Base-by-base conservation (phyloP, 2,329 filamentous ascomycete genomes). In the Fusarium anthophilum region DNA sequence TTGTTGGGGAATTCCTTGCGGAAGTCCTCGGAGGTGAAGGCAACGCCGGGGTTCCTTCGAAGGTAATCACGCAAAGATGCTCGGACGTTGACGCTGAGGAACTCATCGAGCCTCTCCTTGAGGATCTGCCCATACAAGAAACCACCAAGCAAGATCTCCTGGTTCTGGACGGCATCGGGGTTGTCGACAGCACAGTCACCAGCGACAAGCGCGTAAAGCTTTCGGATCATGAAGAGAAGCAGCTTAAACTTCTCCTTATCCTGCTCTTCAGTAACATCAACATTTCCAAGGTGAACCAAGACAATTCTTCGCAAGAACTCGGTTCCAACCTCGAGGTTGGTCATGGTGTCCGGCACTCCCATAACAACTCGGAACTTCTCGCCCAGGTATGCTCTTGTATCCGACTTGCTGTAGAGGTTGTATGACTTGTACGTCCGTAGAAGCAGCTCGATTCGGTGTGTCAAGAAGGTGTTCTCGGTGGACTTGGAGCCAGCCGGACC, bases 111-210 rank as follows among this genome's bases (percentile, higher is more conserved):
- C 66, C 93, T 91, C 82, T 99, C 96, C 85, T 99, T 99, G 76
- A 99, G 86, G 60, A 99, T 95, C 91, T 96, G 96, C 63, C 94
- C 94, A 80, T 97, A 99, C 18, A 99, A 86, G 80, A 97, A 97
- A 14, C 96, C 96, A 60, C 96, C 96, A 4, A 99, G 89, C 30
- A 99, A 87, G 66, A 98, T 92, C 83, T 99, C 96, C 80, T 99
- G 96, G 82, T 97, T 98, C 79, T 97, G 95, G 24, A 98, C 92
- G 17, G 96, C 94, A 88, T 99, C 96, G 3, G 96, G 96, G 80
- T 99, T 98, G 85, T 99, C 96, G 9, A 95, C 91, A 9, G 94
- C 89, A 81, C 96, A 98, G 74, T 98, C 96, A 63, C 96, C 95
- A 69, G 95, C 95, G 14, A 96, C 96, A 55, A 99, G 87, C 20